Evolutionary conservation across 1,139 yeast species (phyloP).

Genomic region (Geotrichum candidum): DNA sequence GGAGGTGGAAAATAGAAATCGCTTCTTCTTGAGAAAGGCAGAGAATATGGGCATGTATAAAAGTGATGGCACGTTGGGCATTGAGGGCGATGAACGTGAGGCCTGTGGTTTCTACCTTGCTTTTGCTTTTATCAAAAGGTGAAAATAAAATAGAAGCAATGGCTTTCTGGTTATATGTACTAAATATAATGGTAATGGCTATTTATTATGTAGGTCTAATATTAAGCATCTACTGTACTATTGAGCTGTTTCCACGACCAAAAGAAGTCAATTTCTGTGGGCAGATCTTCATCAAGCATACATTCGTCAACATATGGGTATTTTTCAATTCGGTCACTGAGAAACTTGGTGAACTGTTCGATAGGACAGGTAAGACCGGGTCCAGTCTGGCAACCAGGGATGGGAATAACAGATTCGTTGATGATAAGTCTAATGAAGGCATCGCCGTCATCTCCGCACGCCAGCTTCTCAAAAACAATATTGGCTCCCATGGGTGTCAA

Average conservation of each 20-base stretch:
- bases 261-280: slow-evolving; percentile 18
- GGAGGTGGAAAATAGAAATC: slow-evolving; percentile 53
- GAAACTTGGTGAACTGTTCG: slow-evolving; percentile 17
- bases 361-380: slow-evolving; percentile 39
- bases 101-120: slow-evolving; percentile 81
- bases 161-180: background rate
- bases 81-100: slow-evolving; percentile 85
- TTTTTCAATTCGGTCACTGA: background rate
- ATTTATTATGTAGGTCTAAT: background rate
- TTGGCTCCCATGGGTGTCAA: slow-evolving; percentile 55
- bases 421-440: slow-evolving; percentile 44
- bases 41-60: slow-evolving; percentile 33
- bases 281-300: slow-evolving; percentile 8
- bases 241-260: slow-evolving; percentile 17
- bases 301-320: slow-evolving; percentile 6
- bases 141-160: background rate
- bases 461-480: slow-evolving; percentile 45
- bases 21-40: slow-evolving; percentile 24
- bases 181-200: background rate
- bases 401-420: slow-evolving; percentile 54
- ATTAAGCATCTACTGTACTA: background rate
- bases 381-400: slow-evolving; percentile 43
- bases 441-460: slow-evolving; percentile 32
- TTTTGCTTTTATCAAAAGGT: slow-evolving; percentile 63
- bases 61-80: slow-evolving; percentile 75